phyloP scores from a whole-genome alignment of 352 stramenopile species.

The Phytophthora podocarpi region DNA sequence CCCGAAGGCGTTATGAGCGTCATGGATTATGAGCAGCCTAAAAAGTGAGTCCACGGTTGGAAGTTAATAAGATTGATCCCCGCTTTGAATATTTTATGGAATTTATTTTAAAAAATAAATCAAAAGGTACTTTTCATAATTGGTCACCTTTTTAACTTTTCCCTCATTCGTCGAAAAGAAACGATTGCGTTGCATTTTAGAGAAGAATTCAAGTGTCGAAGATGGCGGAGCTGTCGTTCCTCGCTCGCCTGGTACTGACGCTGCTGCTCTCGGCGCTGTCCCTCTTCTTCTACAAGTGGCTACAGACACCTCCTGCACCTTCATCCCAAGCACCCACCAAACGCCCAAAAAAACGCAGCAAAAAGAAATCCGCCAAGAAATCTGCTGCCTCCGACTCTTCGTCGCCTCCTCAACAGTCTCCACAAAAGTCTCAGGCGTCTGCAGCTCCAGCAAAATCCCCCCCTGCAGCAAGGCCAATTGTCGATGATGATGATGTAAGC shows the following conservation, averaged over 20 bases:
- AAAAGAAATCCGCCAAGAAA: conserved; percentile 57
- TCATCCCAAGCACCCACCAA: neutral
- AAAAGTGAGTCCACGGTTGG: no score
- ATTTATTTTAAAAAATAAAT: no score
- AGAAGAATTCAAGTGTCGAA: no score
- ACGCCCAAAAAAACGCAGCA: conserved; percentile 46
- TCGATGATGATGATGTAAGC: conserved; percentile 25
- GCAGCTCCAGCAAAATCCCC: neutral
- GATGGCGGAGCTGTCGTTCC: conserved; percentile 45
- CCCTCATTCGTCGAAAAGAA: neutral
- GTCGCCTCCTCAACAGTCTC: conserved; percentile 8
- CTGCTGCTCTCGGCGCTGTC: conserved; percentile 49
- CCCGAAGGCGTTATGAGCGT: no score
- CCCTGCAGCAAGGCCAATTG: conserved; percentile 2
- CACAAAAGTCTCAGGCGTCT: neutral
- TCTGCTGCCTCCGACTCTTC: conserved; percentile 8
- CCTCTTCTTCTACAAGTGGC: conserved; percentile 43
- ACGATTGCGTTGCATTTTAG: conserved; percentile 9
- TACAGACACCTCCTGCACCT: conserved; percentile 16
- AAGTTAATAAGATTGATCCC: no score
- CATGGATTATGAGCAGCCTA: no score
- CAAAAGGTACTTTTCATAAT: no score
- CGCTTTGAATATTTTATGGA: no score
- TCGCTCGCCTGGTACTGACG: conserved; percentile 44
- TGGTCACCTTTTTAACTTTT: no score